Evolutionary conservation across 1,284 basidiomycete genomes (phyloP), one percentile per base, ranked within the genome.

Genomic region (Schizopora paradoxa): DNA sequence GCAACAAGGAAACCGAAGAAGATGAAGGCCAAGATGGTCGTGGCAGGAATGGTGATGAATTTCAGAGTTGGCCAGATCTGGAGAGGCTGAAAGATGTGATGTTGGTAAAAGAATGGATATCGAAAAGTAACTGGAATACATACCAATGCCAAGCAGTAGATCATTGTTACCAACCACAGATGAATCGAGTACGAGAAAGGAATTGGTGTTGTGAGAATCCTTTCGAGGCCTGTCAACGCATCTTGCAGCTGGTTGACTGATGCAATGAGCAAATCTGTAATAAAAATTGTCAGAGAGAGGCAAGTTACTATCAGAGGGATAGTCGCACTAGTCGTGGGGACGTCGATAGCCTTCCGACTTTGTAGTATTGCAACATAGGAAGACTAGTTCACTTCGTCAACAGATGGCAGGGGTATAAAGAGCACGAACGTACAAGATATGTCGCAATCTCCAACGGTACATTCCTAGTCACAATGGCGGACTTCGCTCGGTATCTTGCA

Each of bases 171-270:
- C 0, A 68, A 59, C 81, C 81, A 84, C 35, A 85, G 62, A 55
- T 84, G 82, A 26, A 79, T 66, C 2, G 76, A 76, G 54, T 83
- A 82, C 71, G 80, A 85, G 65, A 85, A 88, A 1, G 86, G 86
- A 37, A 90, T 86, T 1, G 86, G 86, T 0, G 84, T 88, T 0
- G 85, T 87, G 10, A 88, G 66, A 52, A 89, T 86, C 34, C 86
- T 70, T 58, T 90, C 86, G 3, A 89, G 68, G 4, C 79, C 79
- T 5, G 81, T 82, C 33, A 89, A 64, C 13, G 79, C 74, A 43
- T 88, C 83, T 3, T 78, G 76, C 33, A 89, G 71, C 51, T 73
- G 69, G 53, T 72, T 74, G 6, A 87, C 59, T 1, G 76, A 57
- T 2, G 55, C 56, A 0, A 83, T 49, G 16, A 88, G 63, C n/a